Conservation (phyloP, 192 early-diverging fungal species). For the Chytriomyces sp. region DNA sequence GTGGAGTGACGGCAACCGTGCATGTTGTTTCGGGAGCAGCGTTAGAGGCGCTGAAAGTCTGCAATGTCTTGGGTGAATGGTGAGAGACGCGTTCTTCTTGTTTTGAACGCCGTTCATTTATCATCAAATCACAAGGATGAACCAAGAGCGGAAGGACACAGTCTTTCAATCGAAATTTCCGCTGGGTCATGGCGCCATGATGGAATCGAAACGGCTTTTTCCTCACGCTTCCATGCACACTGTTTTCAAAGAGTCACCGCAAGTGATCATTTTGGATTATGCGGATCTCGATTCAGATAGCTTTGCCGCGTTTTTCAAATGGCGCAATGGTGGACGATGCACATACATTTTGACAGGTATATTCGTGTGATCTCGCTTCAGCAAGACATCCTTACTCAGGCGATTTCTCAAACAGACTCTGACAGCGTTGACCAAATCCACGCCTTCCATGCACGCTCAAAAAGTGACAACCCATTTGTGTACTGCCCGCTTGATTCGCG, state of each 20-base stretch:
- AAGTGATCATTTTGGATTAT: slow-evolving; percentile 26
- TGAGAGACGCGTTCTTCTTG: background rate
- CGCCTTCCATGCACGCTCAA: background rate
- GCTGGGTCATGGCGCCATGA: slow-evolving; percentile 22
- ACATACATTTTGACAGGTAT: slow-evolving; percentile 29
- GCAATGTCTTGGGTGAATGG: slow-evolving; percentile 30
- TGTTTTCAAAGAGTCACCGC: slow-evolving; percentile 15
- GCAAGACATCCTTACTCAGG: background rate
- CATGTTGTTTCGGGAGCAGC: slow-evolving; percentile 25
- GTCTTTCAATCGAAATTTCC: slow-evolving; percentile 22
- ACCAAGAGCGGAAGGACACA: slow-evolving; percentile 25
- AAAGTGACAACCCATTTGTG: background rate
- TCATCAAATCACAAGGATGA: slow-evolving; percentile 4
- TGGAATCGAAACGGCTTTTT: slow-evolving; percentile 18
- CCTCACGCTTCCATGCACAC: slow-evolving; percentile 28
- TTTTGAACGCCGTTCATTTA: background rate
- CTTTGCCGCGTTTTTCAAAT: slow-evolving; percentile 14
- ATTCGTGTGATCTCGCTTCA: background rate
- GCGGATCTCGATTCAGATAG: background rate
- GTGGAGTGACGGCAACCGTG: slow-evolving; percentile 16
- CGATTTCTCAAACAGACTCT: background rate
- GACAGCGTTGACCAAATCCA: background rate
- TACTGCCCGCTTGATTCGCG: slow-evolving; percentile 16
- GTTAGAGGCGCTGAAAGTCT: slow-evolving; percentile 20
- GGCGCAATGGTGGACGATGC: slow-evolving; percentile 8